phyloP scores from a whole-genome alignment of 2,329 filamentous ascomycete species.

The Elsinoe perseae region DNA sequence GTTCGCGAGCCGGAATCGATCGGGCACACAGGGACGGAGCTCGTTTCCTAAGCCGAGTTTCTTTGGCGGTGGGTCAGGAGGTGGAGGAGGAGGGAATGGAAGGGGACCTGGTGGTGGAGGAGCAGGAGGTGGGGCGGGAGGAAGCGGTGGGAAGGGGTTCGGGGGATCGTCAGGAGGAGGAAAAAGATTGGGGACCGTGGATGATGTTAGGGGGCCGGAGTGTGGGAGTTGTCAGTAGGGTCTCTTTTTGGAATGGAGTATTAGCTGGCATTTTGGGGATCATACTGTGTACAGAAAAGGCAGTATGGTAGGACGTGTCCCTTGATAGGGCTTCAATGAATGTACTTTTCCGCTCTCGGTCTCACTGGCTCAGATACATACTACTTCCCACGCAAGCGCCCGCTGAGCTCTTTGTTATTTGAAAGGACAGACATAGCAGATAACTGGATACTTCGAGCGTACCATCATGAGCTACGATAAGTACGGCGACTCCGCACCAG shows the following conservation, averaged over 20 bases:
- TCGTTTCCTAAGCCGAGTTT: slow-evolving; percentile 14
- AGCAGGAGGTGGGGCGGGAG: not conserved
- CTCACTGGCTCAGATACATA: no score
- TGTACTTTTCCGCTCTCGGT: no score
- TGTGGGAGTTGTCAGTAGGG: slow-evolving; percentile 15
- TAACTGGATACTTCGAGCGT: no score
- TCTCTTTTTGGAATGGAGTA: not conserved
- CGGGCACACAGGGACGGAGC: slow-evolving; percentile 4
- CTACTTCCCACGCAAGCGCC: no score
- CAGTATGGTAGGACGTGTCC: no score
- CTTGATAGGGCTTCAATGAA: no score
- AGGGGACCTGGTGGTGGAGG: slow-evolving; percentile 8
- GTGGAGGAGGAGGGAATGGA: slow-evolving; percentile 19
- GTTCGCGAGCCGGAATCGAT: slow-evolving; percentile 37
- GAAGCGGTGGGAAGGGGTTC: not conserved
- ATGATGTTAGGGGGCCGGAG: slow-evolving; percentile 13
- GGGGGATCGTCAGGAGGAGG: not conserved
- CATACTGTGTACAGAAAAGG: not conserved
- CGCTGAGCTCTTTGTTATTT: no score
- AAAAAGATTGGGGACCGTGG: slow-evolving; percentile 12
- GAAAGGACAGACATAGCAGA: no score
- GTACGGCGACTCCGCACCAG: no score
- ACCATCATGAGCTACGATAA: no score
- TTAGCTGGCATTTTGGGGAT: not conserved
- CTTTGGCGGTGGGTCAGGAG: slow-evolving; percentile 22